Evolutionary conservation across 2,329 filamentous ascomycete species (phyloP), one percentile per base, ranked within the genome.

Genomic region (Penicillium glabrum): DNA sequence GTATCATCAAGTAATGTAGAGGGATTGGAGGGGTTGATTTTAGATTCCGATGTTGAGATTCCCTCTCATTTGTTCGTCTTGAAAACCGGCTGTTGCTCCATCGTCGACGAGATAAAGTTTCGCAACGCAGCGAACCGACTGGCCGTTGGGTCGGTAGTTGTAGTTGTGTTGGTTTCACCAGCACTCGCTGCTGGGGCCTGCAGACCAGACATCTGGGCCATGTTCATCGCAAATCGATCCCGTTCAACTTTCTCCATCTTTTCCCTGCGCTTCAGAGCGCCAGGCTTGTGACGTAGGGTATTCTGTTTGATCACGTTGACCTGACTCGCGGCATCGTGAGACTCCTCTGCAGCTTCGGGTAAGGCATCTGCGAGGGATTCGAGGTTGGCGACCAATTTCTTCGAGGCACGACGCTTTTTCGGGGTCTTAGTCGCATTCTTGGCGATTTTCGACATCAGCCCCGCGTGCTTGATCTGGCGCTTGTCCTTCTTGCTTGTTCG

Each of bases 81-180:
- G 70, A 96, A 96, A 3, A 89, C 90, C 14, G 89, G 86, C 66
- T 93, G 93, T 74, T 91, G 89, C 77, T 96, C 91, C 87, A 96
- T 91, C 1, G 91, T 97, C 43, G 87, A 83, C 1, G 90, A 88
- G 51, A 97, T 96, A 70, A 93, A 96, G 10, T 82, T 86, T 66
- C 93, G 85, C 73, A 98, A 72, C 16, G 91, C 91, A 29, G 89
- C 89, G 89, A 91, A 97, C 54, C 89, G 80, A 67, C 81, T 85
- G 10, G 83, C 77, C 16, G 82, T 85, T 1, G 75, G 64, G 27
- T 64, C 63, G 19, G 68, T 24, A 31, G 59, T 61, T 31, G 58
- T 26, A 33, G 59, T 61, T 31, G 58, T 26, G 29, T 57, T 61
- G 46, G 62, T 23, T 7, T 41, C 56, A 47, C 58, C 58, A 26